These are phyloP conservation scores for Thyridium curvatum DNA, from an alignment of 2,329 filamentous ascomycete species.

Conservation along the genomic window DNA sequence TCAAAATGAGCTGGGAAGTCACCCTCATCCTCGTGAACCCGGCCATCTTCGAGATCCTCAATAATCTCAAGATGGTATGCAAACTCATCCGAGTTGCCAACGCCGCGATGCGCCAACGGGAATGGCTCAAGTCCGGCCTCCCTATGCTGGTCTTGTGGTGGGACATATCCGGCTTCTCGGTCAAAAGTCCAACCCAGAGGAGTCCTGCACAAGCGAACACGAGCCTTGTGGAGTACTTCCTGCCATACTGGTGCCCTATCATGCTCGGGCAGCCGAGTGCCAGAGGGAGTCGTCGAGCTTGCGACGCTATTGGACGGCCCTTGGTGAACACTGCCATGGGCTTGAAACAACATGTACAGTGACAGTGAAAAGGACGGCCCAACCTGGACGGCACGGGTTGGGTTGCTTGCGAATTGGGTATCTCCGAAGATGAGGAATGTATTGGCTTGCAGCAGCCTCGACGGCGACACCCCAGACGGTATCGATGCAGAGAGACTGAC, in stretches of 20 bases:
- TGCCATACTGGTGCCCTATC: conserved; percentile 67
- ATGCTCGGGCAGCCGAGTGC: too few relatives aligned
- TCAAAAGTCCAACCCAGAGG: conserved; percentile 48
- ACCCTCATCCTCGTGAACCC: conserved; percentile 39
- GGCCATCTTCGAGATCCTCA: conserved; percentile 66
- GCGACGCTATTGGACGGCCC: too few relatives aligned
- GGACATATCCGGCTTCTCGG: conserved; percentile 22
- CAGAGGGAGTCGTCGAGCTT: too few relatives aligned
- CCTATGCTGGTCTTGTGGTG: too few relatives aligned
- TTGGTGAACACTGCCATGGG: conserved; percentile 43
- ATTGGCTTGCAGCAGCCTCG: conserved; percentile 84
- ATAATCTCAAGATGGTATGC: conserved; percentile 76
- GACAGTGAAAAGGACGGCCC: conserved; percentile 83
- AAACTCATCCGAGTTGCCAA: conserved; percentile 37
- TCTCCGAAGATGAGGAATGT: conserved; percentile 85
- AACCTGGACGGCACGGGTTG: conserved; percentile 65
- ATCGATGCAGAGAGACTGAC: conserved; percentile 77
- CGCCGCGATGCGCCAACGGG: too few relatives aligned
- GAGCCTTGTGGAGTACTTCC: conserved; percentile 90
- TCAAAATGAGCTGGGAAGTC: conserved; percentile 26
- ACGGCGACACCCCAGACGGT: conserved; percentile 80
- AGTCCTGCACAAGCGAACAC: conserved; percentile 70
- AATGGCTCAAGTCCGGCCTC: too few relatives aligned
- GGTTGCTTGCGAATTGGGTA: conserved; percentile 66
- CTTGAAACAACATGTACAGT: conserved; percentile 90